A percentile compares a stretch with the other conserved stretches of the same genome.
These are phyloP conservation scores for Daedaleopsis sinensis DNA, from an alignment of 768 basidiomycete species.

Conservation along the genomic window DNA sequence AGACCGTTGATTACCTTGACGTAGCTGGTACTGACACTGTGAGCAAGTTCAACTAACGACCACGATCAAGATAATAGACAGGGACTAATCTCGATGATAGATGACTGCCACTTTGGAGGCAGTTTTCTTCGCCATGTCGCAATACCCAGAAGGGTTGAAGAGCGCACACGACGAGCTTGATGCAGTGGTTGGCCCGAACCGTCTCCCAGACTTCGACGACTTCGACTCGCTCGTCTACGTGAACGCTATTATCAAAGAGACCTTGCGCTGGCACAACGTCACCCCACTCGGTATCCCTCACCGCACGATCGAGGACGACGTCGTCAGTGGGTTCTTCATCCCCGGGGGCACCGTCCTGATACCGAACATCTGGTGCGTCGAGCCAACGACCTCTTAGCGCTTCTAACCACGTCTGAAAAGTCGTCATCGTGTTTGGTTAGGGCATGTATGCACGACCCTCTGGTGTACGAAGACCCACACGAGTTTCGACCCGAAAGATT, in stretches of 20 bases:
- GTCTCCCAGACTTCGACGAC: slow-evolving; percentile 33
- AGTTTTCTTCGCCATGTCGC: slow-evolving; percentile 26
- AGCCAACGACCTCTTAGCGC: no score
- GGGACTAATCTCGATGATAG: not conserved
- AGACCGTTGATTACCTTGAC: not conserved
- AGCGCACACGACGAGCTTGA: slow-evolving; percentile 42
- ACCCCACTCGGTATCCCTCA: slow-evolving; percentile 15
- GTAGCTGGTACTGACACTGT: not conserved
- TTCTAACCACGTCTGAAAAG: no score
- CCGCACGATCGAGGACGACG: slow-evolving; percentile 6
- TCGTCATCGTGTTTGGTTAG: not conserved
- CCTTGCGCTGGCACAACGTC: slow-evolving; percentile 18
- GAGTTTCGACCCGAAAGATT: slow-evolving; percentile 28
- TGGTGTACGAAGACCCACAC: slow-evolving; percentile 19
- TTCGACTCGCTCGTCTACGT: slow-evolving; percentile 28
- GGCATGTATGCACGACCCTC: slow-evolving; percentile 17
- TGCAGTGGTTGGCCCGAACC: slow-evolving; percentile 36
- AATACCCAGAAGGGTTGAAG: slow-evolving; percentile 32
- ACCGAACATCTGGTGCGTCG: slow-evolving; percentile 20
- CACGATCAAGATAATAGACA: no score
- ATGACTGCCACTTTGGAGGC: slow-evolving; percentile 10
- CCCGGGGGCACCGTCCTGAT: slow-evolving; percentile 2
- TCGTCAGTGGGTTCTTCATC: not conserved
- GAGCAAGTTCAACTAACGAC: not conserved
- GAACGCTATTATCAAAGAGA: slow-evolving; percentile 37